A percentile compares a stretch with the other conserved stretches of the same genome.
These are phyloP conservation scores for Pseudogymnoascus sp. DNA, from an alignment of 2,329 filamentous ascomycete species.

Conservation along the genomic window DNA sequence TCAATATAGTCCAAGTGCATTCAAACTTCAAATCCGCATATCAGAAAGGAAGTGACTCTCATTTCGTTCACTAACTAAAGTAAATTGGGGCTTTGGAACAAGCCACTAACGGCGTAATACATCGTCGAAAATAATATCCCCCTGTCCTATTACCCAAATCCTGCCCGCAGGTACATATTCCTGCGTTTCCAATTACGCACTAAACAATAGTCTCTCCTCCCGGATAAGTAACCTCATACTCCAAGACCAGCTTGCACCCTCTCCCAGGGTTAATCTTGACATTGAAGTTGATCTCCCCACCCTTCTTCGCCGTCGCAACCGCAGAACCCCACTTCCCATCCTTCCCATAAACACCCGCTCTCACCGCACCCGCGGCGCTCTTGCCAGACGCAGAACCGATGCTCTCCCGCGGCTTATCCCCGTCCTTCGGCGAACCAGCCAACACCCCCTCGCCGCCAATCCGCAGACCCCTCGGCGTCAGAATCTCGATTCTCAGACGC, in stretches of 20 bases:
- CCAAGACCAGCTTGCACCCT: slow-evolving; percentile 47
- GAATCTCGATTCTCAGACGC: slow-evolving; percentile 43
- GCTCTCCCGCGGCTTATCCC: background rate
- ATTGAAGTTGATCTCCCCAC: slow-evolving; percentile 51
- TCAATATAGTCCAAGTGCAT: background rate
- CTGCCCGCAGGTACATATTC: background rate
- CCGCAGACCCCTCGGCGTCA: slow-evolving; percentile 40
- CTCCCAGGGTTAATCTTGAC: slow-evolving; percentile 50
- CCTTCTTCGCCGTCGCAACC: slow-evolving; percentile 44
- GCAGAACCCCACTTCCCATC: slow-evolving; percentile 45
- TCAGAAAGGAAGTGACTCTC: background rate
- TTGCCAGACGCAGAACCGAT: slow-evolving; percentile 9
- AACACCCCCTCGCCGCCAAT: slow-evolving; percentile 32
- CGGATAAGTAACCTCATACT: slow-evolving; percentile 54
- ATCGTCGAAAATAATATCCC: background rate
- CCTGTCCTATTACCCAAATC: background rate
- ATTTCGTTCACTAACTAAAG: background rate
- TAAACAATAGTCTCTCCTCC: slow-evolving; percentile 37
- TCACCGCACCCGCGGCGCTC: slow-evolving; percentile 14
- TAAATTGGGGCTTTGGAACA: background rate
- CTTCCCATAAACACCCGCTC: slow-evolving; percentile 20
- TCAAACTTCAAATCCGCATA: background rate
- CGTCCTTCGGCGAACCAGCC: slow-evolving; percentile 26
- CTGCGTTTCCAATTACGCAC: slow-evolving; percentile 9
- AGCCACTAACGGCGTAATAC: background rate